phyloP scores from a whole-genome alignment of 768 basidiomycete genomes.

The Termitomyces sp. region DNA sequence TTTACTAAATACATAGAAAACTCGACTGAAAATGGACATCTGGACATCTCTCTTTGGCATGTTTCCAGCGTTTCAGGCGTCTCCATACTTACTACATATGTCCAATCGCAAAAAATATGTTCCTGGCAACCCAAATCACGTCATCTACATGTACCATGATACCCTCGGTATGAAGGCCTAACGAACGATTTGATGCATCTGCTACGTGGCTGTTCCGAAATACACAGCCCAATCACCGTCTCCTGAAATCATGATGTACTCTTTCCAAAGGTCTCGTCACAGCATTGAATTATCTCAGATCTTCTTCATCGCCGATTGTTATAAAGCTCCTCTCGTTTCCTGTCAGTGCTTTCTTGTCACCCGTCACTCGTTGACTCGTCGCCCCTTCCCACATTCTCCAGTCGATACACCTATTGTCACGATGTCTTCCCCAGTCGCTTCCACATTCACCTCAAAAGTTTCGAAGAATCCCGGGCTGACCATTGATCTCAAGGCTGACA shows the following conservation, averaged over 20 bases:
- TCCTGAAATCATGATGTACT: conserved; percentile 13
- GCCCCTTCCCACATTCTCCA: not conserved
- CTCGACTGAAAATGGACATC: not conserved
- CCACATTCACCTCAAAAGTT: conserved; percentile 10
- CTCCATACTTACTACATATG: no score
- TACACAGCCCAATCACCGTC: conserved; percentile 7
- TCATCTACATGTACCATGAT: no score
- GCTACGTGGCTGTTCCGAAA: not conserved
- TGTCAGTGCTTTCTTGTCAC: not conserved
- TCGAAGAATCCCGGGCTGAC: conserved; percentile 15
- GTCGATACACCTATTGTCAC: not conserved
- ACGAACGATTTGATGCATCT: not conserved
- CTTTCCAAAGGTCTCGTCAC: conserved; percentile 1
- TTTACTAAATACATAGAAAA: not conserved
- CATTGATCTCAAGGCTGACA: conserved; percentile 7
- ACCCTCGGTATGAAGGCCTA: not conserved
- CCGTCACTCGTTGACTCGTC: not conserved
- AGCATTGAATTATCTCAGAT: not conserved
- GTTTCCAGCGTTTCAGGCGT: not conserved
- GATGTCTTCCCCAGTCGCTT: conserved; percentile 12
- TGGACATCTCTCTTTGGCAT: not conserved
- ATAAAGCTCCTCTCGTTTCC: conserved; percentile 4
- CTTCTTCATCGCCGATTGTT: not conserved
- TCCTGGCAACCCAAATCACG: not conserved
- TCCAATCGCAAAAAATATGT: not conserved